Base-by-base conservation (phyloP, 768 basidiomycete species). In the Leucogyrophana mollusca region DNA sequence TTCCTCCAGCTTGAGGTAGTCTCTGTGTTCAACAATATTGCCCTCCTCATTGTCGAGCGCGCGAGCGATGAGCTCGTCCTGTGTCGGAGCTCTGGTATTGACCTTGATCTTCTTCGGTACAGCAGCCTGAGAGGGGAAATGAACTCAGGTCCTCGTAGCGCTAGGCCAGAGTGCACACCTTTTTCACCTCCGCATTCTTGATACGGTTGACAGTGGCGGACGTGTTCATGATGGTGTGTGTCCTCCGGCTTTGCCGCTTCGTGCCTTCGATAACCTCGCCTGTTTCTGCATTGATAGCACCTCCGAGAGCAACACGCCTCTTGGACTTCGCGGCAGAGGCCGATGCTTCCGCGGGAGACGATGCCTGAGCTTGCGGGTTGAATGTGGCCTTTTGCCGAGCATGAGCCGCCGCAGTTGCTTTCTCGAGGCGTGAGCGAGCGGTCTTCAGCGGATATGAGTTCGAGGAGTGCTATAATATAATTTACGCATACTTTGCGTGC, bases 1-100 rank as follows among this genome's bases (percentile, higher is more conserved):
- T 57, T 90, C 90, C 55, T 94, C 92, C 2, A 81, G 65, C 40
- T 74, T 78, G 22, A 94, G 79, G 58, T 93, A 94, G 54, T 91
- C 79, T 27, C 79, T 73, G 52, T 94, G 88, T 38, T 90, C 83
- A 4, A 74, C 73, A 17, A 85, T 81, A 60, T 94, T 94, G 0
- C 85, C 83, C 63, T 92, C 91, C 63, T 94, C 92, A 43, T 83
- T 90, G 56, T 92, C 88, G 14, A 94, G 77, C 0, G 92, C 92
- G 6, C 80, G 80, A 2, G 81, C 82, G 46, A 94, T 86, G 7
- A 94, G 77, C 56, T 94, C 88, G n/a, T 79, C 86, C 57, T 94
- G 92, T 0, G 90, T 90, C 35, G 73, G 77, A 4, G 69, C 62
- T 23, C 73, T 82, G 18, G 68, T 72, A 44, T 71, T 73, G 3